Evolutionary conservation across 768 basidiomycete species (phyloP).

Genomic region (Pholiota microspora): DNA sequence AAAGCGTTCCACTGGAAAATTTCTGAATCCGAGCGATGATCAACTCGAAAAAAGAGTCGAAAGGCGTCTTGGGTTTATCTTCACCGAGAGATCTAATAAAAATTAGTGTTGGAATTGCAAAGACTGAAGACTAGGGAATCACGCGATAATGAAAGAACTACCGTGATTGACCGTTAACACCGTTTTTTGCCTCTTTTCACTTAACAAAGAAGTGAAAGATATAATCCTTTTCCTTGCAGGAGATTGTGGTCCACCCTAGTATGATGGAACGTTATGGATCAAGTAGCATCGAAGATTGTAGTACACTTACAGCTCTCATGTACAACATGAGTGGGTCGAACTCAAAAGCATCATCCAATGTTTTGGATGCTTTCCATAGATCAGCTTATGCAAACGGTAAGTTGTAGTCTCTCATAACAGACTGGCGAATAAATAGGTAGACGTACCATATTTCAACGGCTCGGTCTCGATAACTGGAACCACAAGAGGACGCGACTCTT

Average conservation of each 20-base stretch:
- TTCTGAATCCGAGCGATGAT: background rate
- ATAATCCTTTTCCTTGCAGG: background rate
- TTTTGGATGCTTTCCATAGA: conserved; percentile 22
- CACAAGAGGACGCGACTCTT: background rate
- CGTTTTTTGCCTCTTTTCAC: conserved; percentile 13
- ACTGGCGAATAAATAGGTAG: background rate
- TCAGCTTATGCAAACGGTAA: conserved; percentile 13
- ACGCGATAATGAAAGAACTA: conserved; percentile 22
- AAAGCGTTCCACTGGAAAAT: background rate
- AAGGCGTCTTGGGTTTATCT: background rate
- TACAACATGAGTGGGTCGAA: conserved; percentile 20
- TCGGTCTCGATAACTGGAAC: background rate
- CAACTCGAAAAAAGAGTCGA: background rate
- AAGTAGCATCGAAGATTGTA: background rate
- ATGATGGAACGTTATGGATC: background rate
- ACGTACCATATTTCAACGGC: no score
- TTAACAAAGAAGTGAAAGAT: conserved; percentile 12
- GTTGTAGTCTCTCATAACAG: background rate
- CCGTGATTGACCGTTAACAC: conserved; percentile 24
- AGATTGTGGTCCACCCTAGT: background rate
- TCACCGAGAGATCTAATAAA: background rate
- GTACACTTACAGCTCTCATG: conserved; percentile 10
- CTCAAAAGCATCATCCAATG: conserved; percentile 19
- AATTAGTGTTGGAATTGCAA: background rate
- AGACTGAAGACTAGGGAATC: conserved; percentile 6